A percentile compares a stretch with the other conserved stretches of the same genome.
Conservation (phyloP, 108 stramenopile species). For the Chaetoceros muelleri region DNA sequence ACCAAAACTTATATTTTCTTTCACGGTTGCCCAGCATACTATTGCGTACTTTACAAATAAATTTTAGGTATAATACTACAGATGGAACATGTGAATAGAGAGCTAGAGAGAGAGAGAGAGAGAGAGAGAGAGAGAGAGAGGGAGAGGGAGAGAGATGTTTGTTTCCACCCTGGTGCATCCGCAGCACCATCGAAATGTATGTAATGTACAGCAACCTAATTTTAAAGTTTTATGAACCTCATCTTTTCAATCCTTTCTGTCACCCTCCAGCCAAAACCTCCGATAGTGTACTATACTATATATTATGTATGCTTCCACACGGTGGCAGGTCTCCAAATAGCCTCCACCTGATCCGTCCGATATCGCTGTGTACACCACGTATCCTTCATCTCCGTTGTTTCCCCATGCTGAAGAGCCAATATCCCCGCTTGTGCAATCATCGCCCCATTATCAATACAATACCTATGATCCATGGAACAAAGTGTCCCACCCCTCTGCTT, state of each 20-base stretch:
- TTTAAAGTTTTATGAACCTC: too few relatives aligned
- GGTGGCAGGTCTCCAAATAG: slow-evolving; percentile 71
- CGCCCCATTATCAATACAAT: slow-evolving; percentile 99
- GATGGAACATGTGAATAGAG: too few relatives aligned
- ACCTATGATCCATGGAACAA: slow-evolving; percentile 97
- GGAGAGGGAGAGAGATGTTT: too few relatives aligned
- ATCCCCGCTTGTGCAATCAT: slow-evolving; percentile 99
- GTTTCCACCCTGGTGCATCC: too few relatives aligned
- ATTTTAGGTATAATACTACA: too few relatives aligned
- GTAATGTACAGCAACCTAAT: too few relatives aligned
- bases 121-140: too few relatives aligned
- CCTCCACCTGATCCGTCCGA: slow-evolving; percentile 88
- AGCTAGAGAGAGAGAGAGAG: too few relatives aligned
- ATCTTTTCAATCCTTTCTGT: too few relatives aligned
- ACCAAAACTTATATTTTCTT: slow-evolving; percentile 72
- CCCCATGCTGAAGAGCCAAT: slow-evolving; percentile 88
- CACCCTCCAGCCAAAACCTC: too few relatives aligned
- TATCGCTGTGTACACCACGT: slow-evolving; percentile 89
- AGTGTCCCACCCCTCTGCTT: slow-evolving; percentile 80
- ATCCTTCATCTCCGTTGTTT: slow-evolving; percentile 66
- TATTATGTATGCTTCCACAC: slow-evolving; percentile 25
- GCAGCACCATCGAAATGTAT: too few relatives aligned
- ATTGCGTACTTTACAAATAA: slow-evolving; percentile 41
- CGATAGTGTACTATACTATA: not conserved
- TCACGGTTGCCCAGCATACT: slow-evolving; percentile 69